Evolutionary conservation across 2,329 filamentous ascomycete genomes (phyloP), one percentile per base, ranked within the genome.

Genomic region (Macroventuria anomochaeta): DNA sequence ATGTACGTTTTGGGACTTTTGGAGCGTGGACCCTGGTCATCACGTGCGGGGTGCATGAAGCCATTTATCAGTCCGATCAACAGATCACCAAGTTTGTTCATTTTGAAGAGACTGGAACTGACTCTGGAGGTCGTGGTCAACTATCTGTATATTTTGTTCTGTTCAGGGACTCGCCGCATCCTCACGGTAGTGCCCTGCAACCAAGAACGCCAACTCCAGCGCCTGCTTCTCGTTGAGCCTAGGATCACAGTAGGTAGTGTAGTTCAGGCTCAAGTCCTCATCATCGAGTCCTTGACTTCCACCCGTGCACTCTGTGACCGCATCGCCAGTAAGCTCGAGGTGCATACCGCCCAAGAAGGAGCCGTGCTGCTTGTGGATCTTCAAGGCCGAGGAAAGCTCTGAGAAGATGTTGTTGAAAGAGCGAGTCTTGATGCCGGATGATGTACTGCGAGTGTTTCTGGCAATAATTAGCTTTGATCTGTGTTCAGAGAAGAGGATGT

Each of bases 151-250:
- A 13, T 29, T 13, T 29, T 13, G 28, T 29, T 3, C 3, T 29
- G 28, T 33, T 25, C 29, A 53, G 13, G 26, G 20, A 11, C 50
- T 42, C 2, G 33, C 51, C 12, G 51, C 62, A 41, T 80, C 77
- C 37, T 81, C 79, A 11, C 84, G 76, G 67, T 86, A 95, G 69
- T 93, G 90, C 5, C 91, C 91, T 0, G 95, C 95, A 40, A 99
- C 88, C 68, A 97, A 77, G 75, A 99, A 99, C 0, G 95, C 93
- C 73, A 97, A 76, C 79, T 99, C 95, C 12, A 99, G 82, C 0
- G 95, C 93, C 80, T 99, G 95, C 79, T 97, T 97, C 82, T 97
- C 95, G 71, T 99, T 99, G 63, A 99, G 79, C 20, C 95, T 80
- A 5, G 95, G 95, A 74, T 99, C 95, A 74, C 95, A 99, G 80